Conservation (phyloP, 192 early-diverging fungal species). For the Phlyctochytrium bullatum region DNA sequence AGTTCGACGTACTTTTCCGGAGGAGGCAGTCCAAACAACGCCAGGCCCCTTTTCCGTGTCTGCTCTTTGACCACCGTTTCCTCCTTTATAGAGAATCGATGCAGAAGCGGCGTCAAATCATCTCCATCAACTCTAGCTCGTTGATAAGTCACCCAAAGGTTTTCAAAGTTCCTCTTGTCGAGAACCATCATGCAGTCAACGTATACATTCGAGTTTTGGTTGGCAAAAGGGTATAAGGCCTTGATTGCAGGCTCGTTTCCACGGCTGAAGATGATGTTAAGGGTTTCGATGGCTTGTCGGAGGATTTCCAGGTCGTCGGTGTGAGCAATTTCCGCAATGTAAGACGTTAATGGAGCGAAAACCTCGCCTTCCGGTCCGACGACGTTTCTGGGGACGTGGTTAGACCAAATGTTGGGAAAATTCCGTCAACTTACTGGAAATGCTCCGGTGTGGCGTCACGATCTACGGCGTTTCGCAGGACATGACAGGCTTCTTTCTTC, state of each 20-base stretch:
- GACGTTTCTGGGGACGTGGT: constrained; percentile 9
- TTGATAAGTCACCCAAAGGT: constrained; percentile 12
- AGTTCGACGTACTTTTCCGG: background rate
- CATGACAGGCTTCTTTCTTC: constrained; percentile 26
- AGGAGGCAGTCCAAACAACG: background rate
- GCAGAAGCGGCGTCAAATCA: constrained; percentile 17
- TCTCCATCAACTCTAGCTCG: background rate
- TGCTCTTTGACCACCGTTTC: background rate
- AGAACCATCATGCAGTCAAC: constrained; percentile 17
- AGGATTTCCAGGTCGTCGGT: constrained; percentile 9
- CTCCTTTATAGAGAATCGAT: constrained; percentile 7
- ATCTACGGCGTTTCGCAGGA: constrained; percentile 28
- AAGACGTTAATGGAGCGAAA: constrained; percentile 9
- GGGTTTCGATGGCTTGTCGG: constrained; percentile 16
- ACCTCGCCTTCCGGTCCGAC: constrained; percentile 24
- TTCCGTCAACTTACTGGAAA: constrained; percentile 18
- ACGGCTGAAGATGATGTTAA: constrained; percentile 29
- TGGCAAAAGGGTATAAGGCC: constrained; percentile 17
- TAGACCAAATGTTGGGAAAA: background rate
- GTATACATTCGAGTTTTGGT: constrained; percentile 15
- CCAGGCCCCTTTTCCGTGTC: background rate
- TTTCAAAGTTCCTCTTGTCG: constrained; percentile 5
- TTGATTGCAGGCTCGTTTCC: constrained; percentile 26
- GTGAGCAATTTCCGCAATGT: constrained; percentile 6
- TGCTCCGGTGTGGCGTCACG: constrained; percentile 29